phyloP scores from a whole-genome alignment of 306 rosid genomes.

The Cyamopsis tetragonoloba region DNA sequence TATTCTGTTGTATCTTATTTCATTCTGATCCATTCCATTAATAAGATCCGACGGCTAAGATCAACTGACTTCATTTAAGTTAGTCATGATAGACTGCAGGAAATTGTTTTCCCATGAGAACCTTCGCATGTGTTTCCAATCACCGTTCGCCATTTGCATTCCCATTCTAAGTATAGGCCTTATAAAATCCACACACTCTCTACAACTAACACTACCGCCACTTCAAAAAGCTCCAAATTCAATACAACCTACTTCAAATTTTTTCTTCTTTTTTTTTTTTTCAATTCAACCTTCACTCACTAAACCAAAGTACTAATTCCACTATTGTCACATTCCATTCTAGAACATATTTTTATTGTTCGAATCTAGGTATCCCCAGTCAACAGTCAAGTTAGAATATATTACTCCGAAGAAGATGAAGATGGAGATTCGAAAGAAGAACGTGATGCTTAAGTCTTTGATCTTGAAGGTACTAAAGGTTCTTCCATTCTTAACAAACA shows the following conservation, averaged over 20 bases:
- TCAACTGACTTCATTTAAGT: no score
- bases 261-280: no score
- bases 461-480: slow-evolving; percentile 38
- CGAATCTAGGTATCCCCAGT: no score
- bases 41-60: no score
- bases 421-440: slow-evolving; percentile 22
- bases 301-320: background rate
- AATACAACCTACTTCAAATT: no score
- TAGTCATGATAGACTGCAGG: no score
- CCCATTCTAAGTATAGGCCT: background rate
- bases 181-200: slow-evolving; percentile 7
- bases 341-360: no score
- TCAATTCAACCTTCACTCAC: slow-evolving; percentile 16
- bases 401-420: background rate
- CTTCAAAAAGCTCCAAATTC: background rate
- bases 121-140: slow-evolving; percentile 25
- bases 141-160: no score
- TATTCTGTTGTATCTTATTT: no score
- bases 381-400: background rate
- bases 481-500: slow-evolving; percentile 23
- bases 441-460: slow-evolving; percentile 39
- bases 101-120: no score
- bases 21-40: no score
- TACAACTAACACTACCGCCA: background rate
- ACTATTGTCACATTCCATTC: background rate